Evolutionary conservation across 2,329 filamentous ascomycete species (phyloP).

Genomic region (Chrysoporthe cubensis): DNA sequence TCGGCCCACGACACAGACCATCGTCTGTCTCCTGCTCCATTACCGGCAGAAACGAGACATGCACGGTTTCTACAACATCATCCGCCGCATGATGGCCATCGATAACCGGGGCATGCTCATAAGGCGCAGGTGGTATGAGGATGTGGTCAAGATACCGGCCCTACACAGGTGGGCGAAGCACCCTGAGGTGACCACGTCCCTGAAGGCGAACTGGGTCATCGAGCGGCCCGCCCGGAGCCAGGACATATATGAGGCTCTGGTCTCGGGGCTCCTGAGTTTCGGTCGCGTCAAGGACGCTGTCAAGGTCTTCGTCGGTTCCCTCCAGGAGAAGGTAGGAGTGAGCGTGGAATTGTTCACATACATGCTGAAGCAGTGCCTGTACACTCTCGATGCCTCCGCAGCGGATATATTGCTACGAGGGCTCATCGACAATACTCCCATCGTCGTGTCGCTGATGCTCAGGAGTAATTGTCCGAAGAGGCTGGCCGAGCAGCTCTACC

Average conservation of each 20-base stretch:
- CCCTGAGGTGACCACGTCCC: conserved; percentile 31
- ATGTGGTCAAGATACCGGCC: conserved; percentile 35
- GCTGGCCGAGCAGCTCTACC: conserved; percentile 27
- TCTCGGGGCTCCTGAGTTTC: conserved; percentile 54
- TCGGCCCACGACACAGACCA: conserved; percentile 53
- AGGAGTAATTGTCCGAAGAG: conserved; percentile 26
- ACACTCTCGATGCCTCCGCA: conserved; percentile 41
- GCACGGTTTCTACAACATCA: conserved; percentile 47
- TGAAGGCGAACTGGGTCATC: conserved; percentile 42
- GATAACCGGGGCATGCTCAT: conserved; percentile 47
- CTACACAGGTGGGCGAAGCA: conserved; percentile 38
- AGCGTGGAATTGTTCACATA: conserved; percentile 40
- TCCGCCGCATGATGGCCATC: conserved; percentile 51
- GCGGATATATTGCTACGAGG: conserved; percentile 42
- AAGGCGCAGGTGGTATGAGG: conserved; percentile 40
- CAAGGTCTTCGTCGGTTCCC: conserved; percentile 44
- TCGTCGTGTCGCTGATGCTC: conserved; percentile 30
- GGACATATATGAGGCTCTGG: conserved; percentile 48
- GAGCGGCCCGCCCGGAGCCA: conserved; percentile 45
- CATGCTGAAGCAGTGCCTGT: conserved; percentile 48
- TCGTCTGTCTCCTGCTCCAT: conserved; percentile 55
- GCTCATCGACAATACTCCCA: conserved; percentile 34
- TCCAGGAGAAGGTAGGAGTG: conserved; percentile 42
- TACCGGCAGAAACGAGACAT: conserved; percentile 48
- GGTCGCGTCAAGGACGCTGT: conserved; percentile 50